Percentiles rank a stretch among this genome's conserved stretches.
phyloP scores from a whole-genome alignment of 768 basidiomycete species.

The Auricularia auricula-judae region DNA sequence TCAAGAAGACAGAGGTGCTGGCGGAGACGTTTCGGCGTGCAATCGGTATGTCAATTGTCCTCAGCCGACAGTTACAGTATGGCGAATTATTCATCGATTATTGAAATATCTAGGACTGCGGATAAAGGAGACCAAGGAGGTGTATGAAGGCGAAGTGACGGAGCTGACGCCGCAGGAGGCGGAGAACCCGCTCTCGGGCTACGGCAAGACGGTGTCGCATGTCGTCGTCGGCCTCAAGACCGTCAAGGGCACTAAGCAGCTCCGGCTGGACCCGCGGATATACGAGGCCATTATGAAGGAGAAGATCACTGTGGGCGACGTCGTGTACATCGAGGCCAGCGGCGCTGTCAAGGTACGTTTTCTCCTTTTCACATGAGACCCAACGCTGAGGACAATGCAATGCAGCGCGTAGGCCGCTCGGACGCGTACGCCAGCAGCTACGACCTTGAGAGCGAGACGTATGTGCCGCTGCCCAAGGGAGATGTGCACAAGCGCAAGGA shows the following conservation, averaged over 20 bases:
- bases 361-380: background rate
- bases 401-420: conserved; percentile 85
- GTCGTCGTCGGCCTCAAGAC: conserved; percentile 95
- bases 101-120: conserved; percentile 46
- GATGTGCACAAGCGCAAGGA: conserved; percentile 96
- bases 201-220: conserved; percentile 98
- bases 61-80: too few species aligned
- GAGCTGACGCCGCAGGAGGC: conserved; percentile 93
- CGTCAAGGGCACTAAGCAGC: conserved; percentile 84
- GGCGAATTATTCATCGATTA: too few species aligned
- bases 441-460: conserved; percentile 96
- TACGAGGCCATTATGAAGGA: conserved; percentile 98
- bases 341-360: conserved; percentile 81
- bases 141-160: conserved; percentile 97
- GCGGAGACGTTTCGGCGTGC: conserved; percentile 91
- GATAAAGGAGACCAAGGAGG: conserved; percentile 98
- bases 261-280: conserved; percentile 86
- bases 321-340: conserved; percentile 93
- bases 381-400: too few species aligned
- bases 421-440: conserved; percentile 97
- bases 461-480: conserved; percentile 93
- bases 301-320: conserved; percentile 91
- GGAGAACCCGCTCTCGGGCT: conserved; percentile 94
- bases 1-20: conserved; percentile 97
- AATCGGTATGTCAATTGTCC: conserved; percentile 41